Conservation (phyloP, 2,329 filamentous ascomycete genomes). For the Emergomyces pasteurianus region DNA sequence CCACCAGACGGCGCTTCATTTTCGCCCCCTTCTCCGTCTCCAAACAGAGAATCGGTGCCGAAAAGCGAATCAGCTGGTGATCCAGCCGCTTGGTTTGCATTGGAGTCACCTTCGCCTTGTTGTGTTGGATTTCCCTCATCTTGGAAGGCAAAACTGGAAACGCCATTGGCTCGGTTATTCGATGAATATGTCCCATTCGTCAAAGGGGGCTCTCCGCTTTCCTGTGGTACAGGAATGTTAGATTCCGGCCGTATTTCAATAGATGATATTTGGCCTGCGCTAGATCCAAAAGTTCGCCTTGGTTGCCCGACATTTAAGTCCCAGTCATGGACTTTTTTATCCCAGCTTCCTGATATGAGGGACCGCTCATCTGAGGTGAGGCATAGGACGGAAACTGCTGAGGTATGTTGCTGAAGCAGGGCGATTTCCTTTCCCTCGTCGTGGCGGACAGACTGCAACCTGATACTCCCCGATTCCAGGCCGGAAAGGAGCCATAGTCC, state of each 20-base stretch:
- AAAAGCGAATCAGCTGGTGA: constrained; percentile 72
- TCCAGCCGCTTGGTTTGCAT: constrained; percentile 45
- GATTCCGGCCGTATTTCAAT: constrained; percentile 75
- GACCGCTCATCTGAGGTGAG: constrained; percentile 76
- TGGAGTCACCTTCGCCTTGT: constrained; percentile 17
- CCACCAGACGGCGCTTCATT: constrained; percentile 42
- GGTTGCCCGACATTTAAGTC: constrained; percentile 77
- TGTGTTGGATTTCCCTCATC: constrained; percentile 18
- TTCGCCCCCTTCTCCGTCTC: constrained; percentile 54
- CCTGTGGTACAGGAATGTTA: constrained; percentile 61
- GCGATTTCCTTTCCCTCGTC: constrained; percentile 86
- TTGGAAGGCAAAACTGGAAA: constrained; percentile 41
- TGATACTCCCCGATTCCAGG: constrained; percentile 81
- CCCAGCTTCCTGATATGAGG: constrained; percentile 88
- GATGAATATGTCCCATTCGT: constrained; percentile 59
- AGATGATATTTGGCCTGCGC: constrained; percentile 71
- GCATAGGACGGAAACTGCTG: constrained; percentile 78
- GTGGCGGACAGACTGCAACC: constrained; percentile 83
- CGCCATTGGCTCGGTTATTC: constrained; percentile 54
- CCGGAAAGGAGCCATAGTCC: constrained; percentile 87
- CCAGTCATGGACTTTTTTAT: constrained; percentile 90
- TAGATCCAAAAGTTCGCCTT: constrained; percentile 63
- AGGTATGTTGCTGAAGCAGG: constrained; percentile 70
- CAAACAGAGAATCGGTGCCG: constrained; percentile 77
- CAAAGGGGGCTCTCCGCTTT: constrained; percentile 44